Conservation (phyloP, 305 asterid species). For the Salvia sclarea region DNA sequence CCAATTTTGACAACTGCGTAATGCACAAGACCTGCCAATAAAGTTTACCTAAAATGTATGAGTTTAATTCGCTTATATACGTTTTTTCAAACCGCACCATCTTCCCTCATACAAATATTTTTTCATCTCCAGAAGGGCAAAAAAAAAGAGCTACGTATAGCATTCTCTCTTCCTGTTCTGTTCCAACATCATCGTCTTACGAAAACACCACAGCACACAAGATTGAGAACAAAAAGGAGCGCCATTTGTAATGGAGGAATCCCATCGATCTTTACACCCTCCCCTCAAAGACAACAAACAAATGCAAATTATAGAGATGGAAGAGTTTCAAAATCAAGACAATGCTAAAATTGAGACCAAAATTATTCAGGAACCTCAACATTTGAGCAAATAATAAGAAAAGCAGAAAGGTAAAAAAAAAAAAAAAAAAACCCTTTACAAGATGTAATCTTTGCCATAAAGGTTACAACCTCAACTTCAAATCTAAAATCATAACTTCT, state of each 20-base stretch:
- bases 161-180: no score
- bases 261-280: no score
- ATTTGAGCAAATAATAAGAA: constrained; percentile 7
- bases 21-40: no score
- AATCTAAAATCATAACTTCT: constrained; percentile 29
- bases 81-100: neutral
- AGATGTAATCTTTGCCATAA: constrained; percentile 28
- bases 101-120: neutral
- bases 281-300: neutral
- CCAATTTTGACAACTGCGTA: neutral
- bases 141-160: no score
- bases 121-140: no score
- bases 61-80: neutral
- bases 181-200: neutral
- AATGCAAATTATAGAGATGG: neutral
- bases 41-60: no score
- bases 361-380: constrained; percentile 27
- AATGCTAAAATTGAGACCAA: constrained; percentile 23
- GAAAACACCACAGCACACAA: no score
- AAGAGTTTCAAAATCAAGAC: constrained; percentile 5
- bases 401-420: no score
- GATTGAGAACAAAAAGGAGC: no score
- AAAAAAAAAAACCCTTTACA: constrained; percentile 32
- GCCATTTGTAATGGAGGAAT: no score
- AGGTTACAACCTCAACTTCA: constrained; percentile 34